phyloP scores from a whole-genome alignment of 805 yeast genomes.

The Peterozyma toletana region DNA sequence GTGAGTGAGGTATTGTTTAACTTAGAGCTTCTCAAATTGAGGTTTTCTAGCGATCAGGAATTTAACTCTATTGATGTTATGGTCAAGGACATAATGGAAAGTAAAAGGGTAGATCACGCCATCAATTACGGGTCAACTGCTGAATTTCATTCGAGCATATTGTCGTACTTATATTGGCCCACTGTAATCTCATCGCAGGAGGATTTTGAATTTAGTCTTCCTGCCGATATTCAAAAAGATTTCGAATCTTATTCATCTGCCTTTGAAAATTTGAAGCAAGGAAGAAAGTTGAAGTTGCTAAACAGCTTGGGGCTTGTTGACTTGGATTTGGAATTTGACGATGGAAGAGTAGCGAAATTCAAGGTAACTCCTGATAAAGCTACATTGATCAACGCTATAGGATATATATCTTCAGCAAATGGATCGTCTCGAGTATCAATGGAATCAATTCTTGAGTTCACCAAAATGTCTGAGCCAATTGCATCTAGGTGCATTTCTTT shows the following conservation, averaged over 20 bases:
- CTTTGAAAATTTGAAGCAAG: conserved; percentile 41
- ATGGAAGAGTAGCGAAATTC: conserved; percentile 25
- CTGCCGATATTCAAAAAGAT: conserved; percentile 31
- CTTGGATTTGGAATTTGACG: conserved; percentile 49
- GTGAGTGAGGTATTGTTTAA: conserved; percentile 31
- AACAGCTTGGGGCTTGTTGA: conserved; percentile 57
- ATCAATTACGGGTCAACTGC: conserved; percentile 22
- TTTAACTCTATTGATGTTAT: conserved; percentile 74
- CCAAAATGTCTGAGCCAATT: not conserved
- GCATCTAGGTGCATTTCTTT: not conserved
- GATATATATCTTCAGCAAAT: conserved; percentile 11
- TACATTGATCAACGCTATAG: conserved; percentile 46
- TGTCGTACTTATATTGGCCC: conserved; percentile 85
- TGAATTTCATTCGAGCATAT: conserved; percentile 46
- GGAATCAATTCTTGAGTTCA: not conserved
- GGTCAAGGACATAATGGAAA: conserved; percentile 64
- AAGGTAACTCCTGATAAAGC: conserved; percentile 68
- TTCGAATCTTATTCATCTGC: conserved; percentile 35
- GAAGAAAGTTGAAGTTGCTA: conserved; percentile 50
- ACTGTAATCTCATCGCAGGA: conserved; percentile 23
- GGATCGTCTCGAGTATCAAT: not conserved
- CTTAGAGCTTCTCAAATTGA: conserved; percentile 46
- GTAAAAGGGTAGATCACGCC: conserved; percentile 35
- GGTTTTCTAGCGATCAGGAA: conserved; percentile 56
- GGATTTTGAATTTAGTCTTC: conserved; percentile 38